Evolutionary conservation across 441 rosid species (phyloP), one percentile per base, ranked within the genome.

Genomic region (Adansonia madagascariensis): DNA sequence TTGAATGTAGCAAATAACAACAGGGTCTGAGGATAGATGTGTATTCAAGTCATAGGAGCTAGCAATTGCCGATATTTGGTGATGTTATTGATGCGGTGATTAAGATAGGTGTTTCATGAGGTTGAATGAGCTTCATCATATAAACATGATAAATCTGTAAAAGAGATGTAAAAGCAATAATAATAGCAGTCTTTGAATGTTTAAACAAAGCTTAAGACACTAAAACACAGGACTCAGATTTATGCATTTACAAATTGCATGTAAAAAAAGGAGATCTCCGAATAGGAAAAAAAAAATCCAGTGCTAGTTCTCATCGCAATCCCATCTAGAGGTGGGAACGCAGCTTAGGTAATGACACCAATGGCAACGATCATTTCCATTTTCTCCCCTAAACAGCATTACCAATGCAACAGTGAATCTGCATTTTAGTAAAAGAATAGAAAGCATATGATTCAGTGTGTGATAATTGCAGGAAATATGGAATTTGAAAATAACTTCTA

Each of bases 271-370:
- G 60, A 55, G 7, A 55, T 55, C 60, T 55, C 22, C 24, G 6
- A 57, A 57, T 27, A 14, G 1, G 15, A 1, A 3, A 15, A 52
- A 1, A 6, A 12, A 14, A 12, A 12, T 6, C 8, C 14, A 39
- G 31, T 5, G 68, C n/a, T 74, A 63, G 52, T 81, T 77, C 52
- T 78, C 85, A 44, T 90, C 79, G 72, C 94, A 91, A 24, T 79
- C 80, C 94, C 94, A 91, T 31, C 82, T 74, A 22, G 87, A 82
- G 8, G 90, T 91, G 3, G 92, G 86, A 10, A 91, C 85, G 57
- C 94, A 91, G 66, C 86, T 84, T 62, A 89, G 66, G 79, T 85
- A 91, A 59, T 86, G 94, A 73, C 92, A 89, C 94, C 94, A 91
- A 35, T 18, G 85, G 84, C 94, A 91, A 31, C 17, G 83, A 11